Conservation (phyloP, 176 grass and related monocot genomes). For the bread wheat (Triticum aestivum) region IWGSC_CS_RefSeq_v2.1 NC_057809.1:94898757-94899256, state of each 20-base stretch:
- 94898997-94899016: background rate
- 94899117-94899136: background rate
- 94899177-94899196: background rate
- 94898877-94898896: background rate
- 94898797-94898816: background rate
- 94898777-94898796: background rate
- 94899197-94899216: background rate
- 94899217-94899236: background rate
- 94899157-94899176: background rate
- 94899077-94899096: background rate
- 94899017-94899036: constrained; percentile 6
- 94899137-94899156: background rate
- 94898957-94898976: background rate
- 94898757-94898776: constrained; percentile 1
- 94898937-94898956: constrained; percentile 1
- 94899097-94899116: background rate
- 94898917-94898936: background rate
- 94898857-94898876: background rate
- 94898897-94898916: background rate
- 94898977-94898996: background rate
- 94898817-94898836: too few relatives aligned
- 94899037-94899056: background rate
- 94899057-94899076: background rate
- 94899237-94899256: background rate
- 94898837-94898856: too few relatives aligned